Conservation (phyloP, 345 rosid genomes). For the Xanthoceras sorbifolium region DNA sequence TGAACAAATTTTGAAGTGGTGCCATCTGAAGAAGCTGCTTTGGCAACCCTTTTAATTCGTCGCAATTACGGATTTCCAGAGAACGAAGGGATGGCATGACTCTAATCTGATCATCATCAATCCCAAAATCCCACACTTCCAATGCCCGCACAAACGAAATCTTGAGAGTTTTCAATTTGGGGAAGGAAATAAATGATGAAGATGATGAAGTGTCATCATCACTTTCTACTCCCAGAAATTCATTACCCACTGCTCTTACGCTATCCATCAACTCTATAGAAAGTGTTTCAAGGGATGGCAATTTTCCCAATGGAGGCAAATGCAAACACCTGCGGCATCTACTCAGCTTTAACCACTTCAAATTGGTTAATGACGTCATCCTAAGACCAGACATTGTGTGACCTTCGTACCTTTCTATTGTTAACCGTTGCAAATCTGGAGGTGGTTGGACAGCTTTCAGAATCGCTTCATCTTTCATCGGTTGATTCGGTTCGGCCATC, state of each 20-base stretch:
- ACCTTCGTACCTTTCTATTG: neutral
- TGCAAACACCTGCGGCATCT: neutral
- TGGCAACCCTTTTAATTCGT: neutral
- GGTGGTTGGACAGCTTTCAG: constrained; percentile 20
- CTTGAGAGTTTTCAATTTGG: neutral
- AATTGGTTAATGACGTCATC: constrained; percentile 7
- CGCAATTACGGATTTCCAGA: neutral
- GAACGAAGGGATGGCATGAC: neutral
- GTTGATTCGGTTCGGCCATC: too few relatives aligned
- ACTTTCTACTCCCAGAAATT: neutral
- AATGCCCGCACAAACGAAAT: fast-evolving
- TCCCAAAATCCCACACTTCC: constrained; percentile 10
- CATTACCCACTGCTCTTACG: neutral
- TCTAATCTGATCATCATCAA: neutral
- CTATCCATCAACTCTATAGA: fast-evolving
- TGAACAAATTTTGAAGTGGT: too few relatives aligned
- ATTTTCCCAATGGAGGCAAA: neutral
- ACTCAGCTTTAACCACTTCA: fast-evolving
- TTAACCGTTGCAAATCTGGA: constrained; percentile 18
- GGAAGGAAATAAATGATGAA: neutral
- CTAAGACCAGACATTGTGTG: neutral
- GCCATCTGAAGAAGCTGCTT: neutral
- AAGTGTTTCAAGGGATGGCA: neutral
- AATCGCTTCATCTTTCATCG: constrained; percentile 6
- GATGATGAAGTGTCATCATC: neutral